phyloP scores from a whole-genome alignment of 2,329 filamentous ascomycete species.

The Pseudogymnoascus sp. region DNA sequence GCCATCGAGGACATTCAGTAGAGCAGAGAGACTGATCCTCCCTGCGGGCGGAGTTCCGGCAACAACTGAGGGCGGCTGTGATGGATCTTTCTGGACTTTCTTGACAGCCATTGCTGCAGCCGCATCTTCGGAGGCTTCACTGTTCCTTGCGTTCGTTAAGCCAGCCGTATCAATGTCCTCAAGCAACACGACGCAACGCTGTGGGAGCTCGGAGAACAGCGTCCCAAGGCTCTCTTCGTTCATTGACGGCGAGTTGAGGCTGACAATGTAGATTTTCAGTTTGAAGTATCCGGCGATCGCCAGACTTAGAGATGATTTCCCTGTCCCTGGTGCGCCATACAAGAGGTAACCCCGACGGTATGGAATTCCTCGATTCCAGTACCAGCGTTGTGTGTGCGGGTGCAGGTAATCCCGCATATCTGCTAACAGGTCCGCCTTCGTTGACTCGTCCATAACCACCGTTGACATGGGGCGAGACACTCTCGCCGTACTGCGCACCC shows the following conservation, averaged over 20 bases:
- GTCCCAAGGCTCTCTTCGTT: conserved; percentile 56
- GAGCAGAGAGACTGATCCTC: conserved; percentile 49
- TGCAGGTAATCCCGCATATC: conserved; percentile 57
- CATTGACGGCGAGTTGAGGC: conserved; percentile 50
- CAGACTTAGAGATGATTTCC: conserved; percentile 65
- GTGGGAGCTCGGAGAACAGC: conserved; percentile 59
- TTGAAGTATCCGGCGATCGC: conserved; percentile 63
- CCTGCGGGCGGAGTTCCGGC: neutral
- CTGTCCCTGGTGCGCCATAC: conserved; percentile 70
- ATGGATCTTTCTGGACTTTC: conserved; percentile 15
- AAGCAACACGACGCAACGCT: conserved; percentile 62
- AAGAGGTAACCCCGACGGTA: conserved; percentile 79
- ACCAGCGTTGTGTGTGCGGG: conserved; percentile 63
- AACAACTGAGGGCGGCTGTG: conserved; percentile 16
- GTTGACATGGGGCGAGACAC: conserved; percentile 54
- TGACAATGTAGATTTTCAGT: conserved; percentile 65
- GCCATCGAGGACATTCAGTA: conserved; percentile 62
- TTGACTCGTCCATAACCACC: conserved; percentile 52
- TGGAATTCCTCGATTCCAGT: conserved; percentile 73
- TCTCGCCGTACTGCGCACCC: conserved; percentile 54
- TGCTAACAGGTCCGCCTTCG: conserved; percentile 50
- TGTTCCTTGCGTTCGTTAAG: conserved; percentile 50
- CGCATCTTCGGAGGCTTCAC: conserved; percentile 13
- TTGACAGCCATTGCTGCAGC: conserved; percentile 9
- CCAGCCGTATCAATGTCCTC: conserved; percentile 71